Evolutionary conservation across 1,284 basidiomycete species (phyloP).

Genomic region (Ceratobasidium sp.): DNA sequence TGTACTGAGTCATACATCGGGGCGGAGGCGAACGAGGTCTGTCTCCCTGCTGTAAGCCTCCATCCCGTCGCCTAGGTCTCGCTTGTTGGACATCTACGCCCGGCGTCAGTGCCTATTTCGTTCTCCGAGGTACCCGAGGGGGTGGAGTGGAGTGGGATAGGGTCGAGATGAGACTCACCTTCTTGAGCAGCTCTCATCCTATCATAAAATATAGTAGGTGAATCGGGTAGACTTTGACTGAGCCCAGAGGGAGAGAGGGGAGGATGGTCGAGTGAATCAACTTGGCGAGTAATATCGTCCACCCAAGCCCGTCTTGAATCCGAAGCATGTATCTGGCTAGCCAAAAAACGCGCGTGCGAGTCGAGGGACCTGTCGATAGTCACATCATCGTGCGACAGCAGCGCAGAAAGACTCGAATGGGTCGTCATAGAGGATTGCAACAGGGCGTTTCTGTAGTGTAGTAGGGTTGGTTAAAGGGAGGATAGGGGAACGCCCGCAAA

Average conservation of each 20-base stretch:
- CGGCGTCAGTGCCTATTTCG: conserved; percentile 57
- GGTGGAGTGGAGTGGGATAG: no score
- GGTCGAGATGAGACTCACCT: conserved; percentile 64
- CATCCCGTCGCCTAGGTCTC: not conserved
- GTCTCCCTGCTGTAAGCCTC: conserved; percentile 35
- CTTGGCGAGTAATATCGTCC: conserved; percentile 63
- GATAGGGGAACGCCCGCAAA: no score
- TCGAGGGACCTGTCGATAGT: conserved; percentile 62
- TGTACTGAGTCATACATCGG: conserved; percentile 43
- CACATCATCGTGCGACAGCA: conserved; percentile 53
- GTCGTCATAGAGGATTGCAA: conserved; percentile 79
- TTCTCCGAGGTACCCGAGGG: conserved; percentile 78
- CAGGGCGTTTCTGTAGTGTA: conserved; percentile 72
- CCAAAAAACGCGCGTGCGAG: conserved; percentile 64
- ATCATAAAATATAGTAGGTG: conserved; percentile 4
- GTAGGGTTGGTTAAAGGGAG: no score
- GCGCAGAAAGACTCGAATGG: conserved; percentile 60
- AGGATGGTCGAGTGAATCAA: conserved; percentile 31
- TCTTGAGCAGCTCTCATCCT: conserved; percentile 51
- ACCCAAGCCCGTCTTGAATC: conserved; percentile 69
- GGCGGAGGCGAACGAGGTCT: conserved; percentile 35
- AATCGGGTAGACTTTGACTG: conserved; percentile 56
- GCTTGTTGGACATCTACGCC: conserved; percentile 58
- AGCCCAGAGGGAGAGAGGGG: conserved; percentile 54
- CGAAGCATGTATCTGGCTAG: conserved; percentile 64